Base-by-base conservation (phyloP, 805 yeast species). In the Ogataea nonfermentans region DNA sequence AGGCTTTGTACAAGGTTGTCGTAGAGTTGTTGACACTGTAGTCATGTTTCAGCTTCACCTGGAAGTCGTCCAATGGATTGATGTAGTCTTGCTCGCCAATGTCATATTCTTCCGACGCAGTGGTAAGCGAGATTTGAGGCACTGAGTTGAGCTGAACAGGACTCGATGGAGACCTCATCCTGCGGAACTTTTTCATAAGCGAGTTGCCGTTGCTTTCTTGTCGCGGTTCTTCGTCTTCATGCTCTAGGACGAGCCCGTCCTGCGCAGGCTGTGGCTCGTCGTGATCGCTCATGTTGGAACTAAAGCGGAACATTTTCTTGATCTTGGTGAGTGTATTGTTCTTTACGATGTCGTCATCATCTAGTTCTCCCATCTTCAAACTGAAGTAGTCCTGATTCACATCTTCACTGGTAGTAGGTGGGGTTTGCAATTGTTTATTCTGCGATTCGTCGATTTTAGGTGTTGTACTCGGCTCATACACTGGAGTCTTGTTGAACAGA, bases 121-220 rank as follows among this genome's bases (percentile, higher is more conserved):
- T 32, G 13, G 41, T 29, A 9, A 34, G 29, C 13, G 47, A 19
- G 12, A 36, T 24, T 11, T 32, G 38, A 3, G 41, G 44, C 24
- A 29, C 35, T 12, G 36, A 23, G 10, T 29, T 23, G 25, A n/a
- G 20, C 24, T 35, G 39, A 2, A 51, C 48, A 4, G 65, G 62
- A 31, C 61, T 60, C 12, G 63, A 55, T 7, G 64, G 60, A 1
- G 63, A 50, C 35, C 61, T 52, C 48, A 65, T 60, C 34, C 71
- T 51, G 35, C 65, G 57, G 27, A 63, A 44, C 33, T 62, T 57
- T 44, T 55, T 55, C 47, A 64, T 64, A 11, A 62, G 32, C 2
- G 61, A 53, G 24, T 51, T 43, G 6, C 55, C 35, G 4, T 52
- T 33, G 24, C 32, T 32, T 10, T 46, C 54, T 4, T 49, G 49